Percentiles rank a stretch among this genome's conserved stretches.
phyloP scores from a whole-genome alignment of 352 stramenopile species.

The Phytophthora vignae region DNA sequence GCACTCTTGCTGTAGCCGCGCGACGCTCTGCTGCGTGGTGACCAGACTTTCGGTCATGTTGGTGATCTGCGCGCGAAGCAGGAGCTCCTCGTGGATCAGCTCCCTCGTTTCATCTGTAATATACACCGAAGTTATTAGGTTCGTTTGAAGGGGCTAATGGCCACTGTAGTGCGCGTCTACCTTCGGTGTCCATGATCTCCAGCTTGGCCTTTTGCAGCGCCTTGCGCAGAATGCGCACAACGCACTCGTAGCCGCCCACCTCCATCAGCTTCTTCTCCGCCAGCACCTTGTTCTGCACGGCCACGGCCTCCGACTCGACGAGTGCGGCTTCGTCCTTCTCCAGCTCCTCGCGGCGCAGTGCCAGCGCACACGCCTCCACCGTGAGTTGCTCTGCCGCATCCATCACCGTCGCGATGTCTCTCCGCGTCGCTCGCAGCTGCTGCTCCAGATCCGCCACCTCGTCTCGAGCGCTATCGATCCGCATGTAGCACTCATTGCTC shows the following conservation, averaged over 20 bases:
- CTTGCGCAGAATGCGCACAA: slow-evolving; percentile 63
- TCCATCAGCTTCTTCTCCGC: slow-evolving; percentile 72
- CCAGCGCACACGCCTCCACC: slow-evolving; percentile 55
- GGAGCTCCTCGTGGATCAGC: slow-evolving; percentile 61
- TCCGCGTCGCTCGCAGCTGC: slow-evolving; percentile 46
- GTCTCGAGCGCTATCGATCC: slow-evolving; percentile 49
- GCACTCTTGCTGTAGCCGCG: slow-evolving; percentile 64
- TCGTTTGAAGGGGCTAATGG: neutral
- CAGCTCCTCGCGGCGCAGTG: slow-evolving; percentile 66
- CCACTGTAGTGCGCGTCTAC: slow-evolving; percentile 15
- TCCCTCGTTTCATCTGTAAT: slow-evolving; percentile 56
- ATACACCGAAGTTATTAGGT: neutral
- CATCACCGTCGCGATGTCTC: slow-evolving; percentile 49
- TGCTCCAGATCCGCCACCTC: slow-evolving; percentile 43
- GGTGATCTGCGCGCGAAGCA: slow-evolving; percentile 58
- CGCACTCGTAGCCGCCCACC: slow-evolving; percentile 67
- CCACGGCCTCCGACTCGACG: slow-evolving; percentile 50
- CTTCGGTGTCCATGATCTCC: slow-evolving; percentile 61
- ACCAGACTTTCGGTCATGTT: slow-evolving; percentile 50
- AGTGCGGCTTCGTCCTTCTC: slow-evolving; percentile 66
- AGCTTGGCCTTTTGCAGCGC: slow-evolving; percentile 57
- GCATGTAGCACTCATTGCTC: slow-evolving; percentile 47
- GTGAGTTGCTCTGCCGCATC: slow-evolving; percentile 59
- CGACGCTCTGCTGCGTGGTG: slow-evolving; percentile 42
- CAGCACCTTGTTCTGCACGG: slow-evolving; percentile 61